Evolutionary conservation across 345 rosid genomes (phyloP), one percentile per base, ranked within the genome.

Genomic region (Brassica incana): DNA sequence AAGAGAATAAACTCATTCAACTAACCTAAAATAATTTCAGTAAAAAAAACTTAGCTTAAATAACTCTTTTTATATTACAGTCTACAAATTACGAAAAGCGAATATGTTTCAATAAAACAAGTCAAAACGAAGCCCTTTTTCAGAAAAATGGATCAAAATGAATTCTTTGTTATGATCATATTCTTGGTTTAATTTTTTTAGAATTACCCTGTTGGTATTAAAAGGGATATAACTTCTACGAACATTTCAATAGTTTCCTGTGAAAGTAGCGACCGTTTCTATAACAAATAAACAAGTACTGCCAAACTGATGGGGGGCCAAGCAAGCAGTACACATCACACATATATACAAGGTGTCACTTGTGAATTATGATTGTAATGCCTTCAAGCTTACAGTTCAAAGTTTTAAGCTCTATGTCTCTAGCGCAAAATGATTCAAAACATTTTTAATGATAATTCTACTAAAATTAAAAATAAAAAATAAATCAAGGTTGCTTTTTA

Each of bases 301-400:
- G 71, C 78, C 75, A 62, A 79, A 74, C 61, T 48, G 59, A 61
- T 52, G 16, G 64, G 65, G 74, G 78, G 61, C 67, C 67, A 68
- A 69, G 36, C 66, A 52, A 74, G 29, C 20, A 25, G 20, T 25
- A 73, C 78, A 68, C 16, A 67, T 29, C 38, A 36, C 8, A 1
- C 43, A 36, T 36, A 36, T 7, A 30, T 48, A 67, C 15, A 48
- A 35, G 2, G 30, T 43, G 74, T 15, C 60, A 74, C 70, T 68
- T 68, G 82, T 25, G 71, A 74, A 54, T 67, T 61, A 74, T 68
- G 74, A 33, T 67, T 25, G 15, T 79, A 62, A 68, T 74, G 65
- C 25, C 40, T 48, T 48, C n/a, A 48, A 48, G 16, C 59, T 64
- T 60, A 67, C 67, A 7, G 23, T 8, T 18, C 20, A n/a, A 56